Conservation (phyloP, 2,329 filamentous ascomycete species). For the Bipolaris zeicola region DNA sequence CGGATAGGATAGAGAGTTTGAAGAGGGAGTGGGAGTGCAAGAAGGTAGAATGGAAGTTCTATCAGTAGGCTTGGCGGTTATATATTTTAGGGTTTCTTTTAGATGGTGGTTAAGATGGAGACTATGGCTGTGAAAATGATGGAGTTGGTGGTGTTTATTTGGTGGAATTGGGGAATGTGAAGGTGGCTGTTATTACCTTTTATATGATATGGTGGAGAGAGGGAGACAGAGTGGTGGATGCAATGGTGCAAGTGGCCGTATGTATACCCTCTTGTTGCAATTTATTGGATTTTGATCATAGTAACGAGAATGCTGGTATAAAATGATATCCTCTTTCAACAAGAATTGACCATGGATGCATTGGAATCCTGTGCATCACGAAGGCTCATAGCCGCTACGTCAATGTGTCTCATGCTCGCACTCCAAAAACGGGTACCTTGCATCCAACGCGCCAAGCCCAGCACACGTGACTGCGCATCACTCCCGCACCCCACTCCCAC, state of each 20-base stretch:
- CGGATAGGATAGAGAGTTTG: constrained; percentile 34
- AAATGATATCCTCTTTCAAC: neutral
- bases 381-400: no score
- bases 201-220: neutral
- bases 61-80: constrained; percentile 15
- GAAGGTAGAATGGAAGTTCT: constrained; percentile 37
- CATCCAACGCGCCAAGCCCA: constrained; percentile 15
- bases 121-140: neutral
- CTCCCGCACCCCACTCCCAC: neutral
- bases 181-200: no score
- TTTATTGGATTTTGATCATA: neutral
- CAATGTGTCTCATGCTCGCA: neutral
- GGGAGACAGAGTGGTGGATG: neutral
- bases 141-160: constrained; percentile 1
- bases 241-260: neutral
- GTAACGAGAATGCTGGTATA: neutral
- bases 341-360: no score
- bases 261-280: constrained; percentile 2
- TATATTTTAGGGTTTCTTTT: neutral
- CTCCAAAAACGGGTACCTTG: neutral
- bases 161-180: neutral
- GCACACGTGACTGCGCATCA: constrained; percentile 16
- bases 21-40: constrained; percentile 38
- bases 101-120: neutral
- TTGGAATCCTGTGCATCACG: no score